phyloP scores from a whole-genome alignment of 805 yeast genomes.

The Kuraishia piskuri region DNA sequence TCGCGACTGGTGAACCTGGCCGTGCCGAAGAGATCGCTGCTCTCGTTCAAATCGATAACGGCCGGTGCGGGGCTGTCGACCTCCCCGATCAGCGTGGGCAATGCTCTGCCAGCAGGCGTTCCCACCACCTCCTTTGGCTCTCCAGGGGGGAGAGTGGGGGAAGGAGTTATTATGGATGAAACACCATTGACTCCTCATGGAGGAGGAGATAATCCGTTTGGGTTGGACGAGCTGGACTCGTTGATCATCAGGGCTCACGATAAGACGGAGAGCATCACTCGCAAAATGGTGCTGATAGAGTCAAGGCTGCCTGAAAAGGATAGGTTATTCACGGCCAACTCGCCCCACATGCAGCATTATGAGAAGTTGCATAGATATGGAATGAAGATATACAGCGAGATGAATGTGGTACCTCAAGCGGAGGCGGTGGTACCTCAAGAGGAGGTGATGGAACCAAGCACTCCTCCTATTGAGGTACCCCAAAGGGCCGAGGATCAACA shows the following conservation, averaged over 20 bases:
- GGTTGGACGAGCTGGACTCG: conserved; percentile 16
- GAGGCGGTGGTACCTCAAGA: too few species aligned
- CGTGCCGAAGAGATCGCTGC: background rate
- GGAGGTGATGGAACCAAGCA: too few species aligned
- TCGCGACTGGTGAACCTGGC: background rate
- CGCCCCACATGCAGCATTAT: conserved; percentile 35
- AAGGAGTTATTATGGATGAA: background rate
- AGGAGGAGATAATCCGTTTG: conserved; percentile 4
- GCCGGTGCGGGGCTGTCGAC: background rate
- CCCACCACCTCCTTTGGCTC: background rate
- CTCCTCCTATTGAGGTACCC: too few species aligned
- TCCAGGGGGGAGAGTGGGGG: background rate
- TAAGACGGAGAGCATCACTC: conserved; percentile 16
- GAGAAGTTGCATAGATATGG: conserved; percentile 26
- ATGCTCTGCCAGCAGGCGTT: background rate
- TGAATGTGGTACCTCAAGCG: conserved; percentile 2
- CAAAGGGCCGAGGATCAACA: too few species aligned
- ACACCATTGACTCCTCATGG: background rate
- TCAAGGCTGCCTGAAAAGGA: conserved; percentile 24
- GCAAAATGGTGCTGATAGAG: conserved; percentile 25
- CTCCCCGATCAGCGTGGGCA: background rate
- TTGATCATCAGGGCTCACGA: conserved; percentile 8
- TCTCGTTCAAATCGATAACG: background rate
- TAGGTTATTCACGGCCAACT: conserved; percentile 24
- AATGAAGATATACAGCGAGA: conserved; percentile 12